Base-by-base conservation (phyloP, 1,139 yeast species). In the Saccharomyces hybrid region DNA sequence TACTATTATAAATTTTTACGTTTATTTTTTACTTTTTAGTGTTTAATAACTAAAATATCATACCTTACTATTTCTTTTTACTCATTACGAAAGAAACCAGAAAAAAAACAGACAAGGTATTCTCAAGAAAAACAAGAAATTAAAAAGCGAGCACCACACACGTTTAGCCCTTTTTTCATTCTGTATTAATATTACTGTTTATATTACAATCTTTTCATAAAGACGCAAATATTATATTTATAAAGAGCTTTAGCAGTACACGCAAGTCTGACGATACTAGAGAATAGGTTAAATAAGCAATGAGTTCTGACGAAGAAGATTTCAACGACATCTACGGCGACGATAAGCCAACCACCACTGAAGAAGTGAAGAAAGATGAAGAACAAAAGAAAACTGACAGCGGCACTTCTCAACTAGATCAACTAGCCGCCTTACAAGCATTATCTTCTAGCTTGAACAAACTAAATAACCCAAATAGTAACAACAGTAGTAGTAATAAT, bases 241-340 rank as follows among this genome's bases (percentile, higher is more conserved):
- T 19, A 38, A 38, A 38, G 44, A 38, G 19, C 24, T 38, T 38
- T 19, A 19, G 44, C 44, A 38, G 44, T 38, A 38, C 19, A 38
- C 44, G 12, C 44, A 38, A 38, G 44, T 38, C 44, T 38, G 44
- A 38, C n/a, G 19, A 38, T 24, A 38, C 14, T 38, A 38, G 44
- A 38, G 44, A 38, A 19, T 14, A 28, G 14, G 47, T 11, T 48
- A 26, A 26, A 26, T 11, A 21, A 78, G 59, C 51, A 54, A 69
- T 69, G 73, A 69, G 69, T 58, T 70, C 73, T 69, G 96, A 89
- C 75, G 97, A 89, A 73, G 96, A 88, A 73, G 90, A 87, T 72
- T 86, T 86, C 71, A 88, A 86, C 71, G 93, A 86, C 71, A 84
- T 86, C 72, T 86, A 86, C 57, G 77, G 76, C 52, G 76, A 71